Conservation (phyloP, 2,329 filamentous ascomycete genomes). For the Cyphellophora europaea region DNA sequence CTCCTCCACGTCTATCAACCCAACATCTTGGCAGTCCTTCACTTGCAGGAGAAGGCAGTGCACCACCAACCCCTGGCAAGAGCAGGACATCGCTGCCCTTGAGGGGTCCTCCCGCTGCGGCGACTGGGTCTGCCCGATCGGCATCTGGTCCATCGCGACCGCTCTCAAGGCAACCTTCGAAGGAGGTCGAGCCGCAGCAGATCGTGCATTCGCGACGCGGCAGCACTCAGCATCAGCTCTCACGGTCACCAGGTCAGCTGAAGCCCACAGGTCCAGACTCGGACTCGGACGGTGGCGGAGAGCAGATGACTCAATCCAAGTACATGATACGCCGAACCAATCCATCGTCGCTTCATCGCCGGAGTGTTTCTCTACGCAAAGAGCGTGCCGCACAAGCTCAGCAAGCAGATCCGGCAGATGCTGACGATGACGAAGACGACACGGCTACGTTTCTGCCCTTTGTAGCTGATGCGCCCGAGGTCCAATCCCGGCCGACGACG, state of each 20-base stretch:
- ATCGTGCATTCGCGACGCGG: conserved; percentile 14
- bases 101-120: conserved; percentile 6
- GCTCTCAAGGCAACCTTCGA: conserved; percentile 14
- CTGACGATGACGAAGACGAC: conserved; percentile 29
- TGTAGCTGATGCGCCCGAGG: conserved; percentile 13
- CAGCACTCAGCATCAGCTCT: conserved; percentile 16
- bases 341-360: conserved; percentile 12
- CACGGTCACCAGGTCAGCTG: conserved; percentile 13
- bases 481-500: conserved; percentile 5
- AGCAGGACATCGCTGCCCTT: conserved; percentile 14
- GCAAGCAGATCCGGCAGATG: conserved; percentile 19
- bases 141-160: conserved; percentile 12
- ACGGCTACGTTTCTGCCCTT: conserved; percentile 37
- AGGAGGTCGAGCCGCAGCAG: conserved; percentile 10
- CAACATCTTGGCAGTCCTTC: conserved; percentile 13
- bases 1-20: conserved; percentile 27
- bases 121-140: conserved; percentile 3
- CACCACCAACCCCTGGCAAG: conserved; percentile 16
- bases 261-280: conserved; percentile 12
- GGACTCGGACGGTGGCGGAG: conserved; percentile 10
- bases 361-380: conserved; percentile 11
- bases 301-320: conserved; percentile 18
- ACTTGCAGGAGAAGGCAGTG: conserved; percentile 9
- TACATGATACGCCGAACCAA: conserved; percentile 14
- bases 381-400: conserved; percentile 7